phyloP scores from a whole-genome alignment of 208 protist genomes.

The Entamoeba invadens region DNA sequence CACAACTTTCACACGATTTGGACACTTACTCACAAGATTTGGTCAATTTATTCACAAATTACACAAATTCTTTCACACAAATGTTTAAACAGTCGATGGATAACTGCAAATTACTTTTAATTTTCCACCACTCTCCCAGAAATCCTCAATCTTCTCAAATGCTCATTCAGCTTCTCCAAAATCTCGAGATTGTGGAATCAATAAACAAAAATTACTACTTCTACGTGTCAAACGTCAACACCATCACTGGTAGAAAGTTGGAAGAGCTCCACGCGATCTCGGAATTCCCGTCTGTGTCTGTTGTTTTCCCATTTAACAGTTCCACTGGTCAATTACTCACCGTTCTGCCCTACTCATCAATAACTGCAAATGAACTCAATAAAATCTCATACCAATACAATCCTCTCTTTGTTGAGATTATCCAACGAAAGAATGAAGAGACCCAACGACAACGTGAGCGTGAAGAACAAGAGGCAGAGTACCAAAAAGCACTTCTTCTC shows the following conservation, averaged over 20 bases:
- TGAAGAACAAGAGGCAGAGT: neutral
- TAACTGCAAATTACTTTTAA: neutral
- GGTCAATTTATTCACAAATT: neutral
- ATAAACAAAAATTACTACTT: neutral
- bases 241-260: neutral
- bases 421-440: neutral
- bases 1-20: neutral
- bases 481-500: neutral
- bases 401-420: neutral
- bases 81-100: neutral
- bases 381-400: neutral
- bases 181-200: neutral
- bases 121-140: neutral
- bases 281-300: neutral
- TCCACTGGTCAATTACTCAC: neutral
- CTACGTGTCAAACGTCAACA: neutral
- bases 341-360: neutral
- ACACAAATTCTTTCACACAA: neutral
- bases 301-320: neutral
- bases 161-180: neutral
- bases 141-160: neutral
- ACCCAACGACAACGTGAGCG: neutral
- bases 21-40: neutral
- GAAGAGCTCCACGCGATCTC: neutral
- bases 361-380: neutral